Evolutionary conservation across 176 grass and related monocot genomes (phyloP).

Genomic region (Cenchrus americanus): DNA sequence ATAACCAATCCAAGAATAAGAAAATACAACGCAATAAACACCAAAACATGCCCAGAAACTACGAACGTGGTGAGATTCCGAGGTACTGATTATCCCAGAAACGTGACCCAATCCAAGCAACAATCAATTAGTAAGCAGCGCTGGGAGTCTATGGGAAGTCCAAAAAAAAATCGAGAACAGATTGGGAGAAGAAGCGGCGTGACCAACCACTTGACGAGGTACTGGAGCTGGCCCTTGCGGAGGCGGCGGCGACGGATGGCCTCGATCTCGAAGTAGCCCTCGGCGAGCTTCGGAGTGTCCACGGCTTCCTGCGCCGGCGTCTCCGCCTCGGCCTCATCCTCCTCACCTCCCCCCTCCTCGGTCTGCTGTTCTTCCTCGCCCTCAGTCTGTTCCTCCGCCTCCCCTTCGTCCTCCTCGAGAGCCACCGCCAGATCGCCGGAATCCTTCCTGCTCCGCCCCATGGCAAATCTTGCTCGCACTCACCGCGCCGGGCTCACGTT

Average conservation of each 20-base stretch:
- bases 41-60: background rate
- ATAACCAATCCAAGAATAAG: background rate
- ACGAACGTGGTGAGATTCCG: background rate
- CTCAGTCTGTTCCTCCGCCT: background rate
- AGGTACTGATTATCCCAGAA: background rate
- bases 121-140: slow-evolving; percentile 11
- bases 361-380: slow-evolving; percentile 16
- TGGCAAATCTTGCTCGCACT: slow-evolving; percentile 7
- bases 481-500: background rate
- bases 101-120: slow-evolving; percentile 5
- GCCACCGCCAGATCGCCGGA: slow-evolving; percentile 27
- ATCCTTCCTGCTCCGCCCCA: slow-evolving; percentile 44
- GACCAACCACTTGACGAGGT: slow-evolving; percentile 98
- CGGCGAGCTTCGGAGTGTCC: slow-evolving; percentile 62
- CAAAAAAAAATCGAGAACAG: background rate
- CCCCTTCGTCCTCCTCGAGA: slow-evolving; percentile 12
- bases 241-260: slow-evolving; percentile 70
- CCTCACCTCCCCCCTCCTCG: slow-evolving; percentile 3
- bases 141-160: background rate
- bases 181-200: background rate
- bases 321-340: slow-evolving; percentile 23
- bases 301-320: slow-evolving; percentile 3
- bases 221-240: slow-evolving; percentile 70
- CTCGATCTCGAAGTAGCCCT: slow-evolving; percentile 88
- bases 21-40: slow-evolving; percentile 13